Conservation (phyloP, 257 asterid species). For the Ballota nigra region DNA sequence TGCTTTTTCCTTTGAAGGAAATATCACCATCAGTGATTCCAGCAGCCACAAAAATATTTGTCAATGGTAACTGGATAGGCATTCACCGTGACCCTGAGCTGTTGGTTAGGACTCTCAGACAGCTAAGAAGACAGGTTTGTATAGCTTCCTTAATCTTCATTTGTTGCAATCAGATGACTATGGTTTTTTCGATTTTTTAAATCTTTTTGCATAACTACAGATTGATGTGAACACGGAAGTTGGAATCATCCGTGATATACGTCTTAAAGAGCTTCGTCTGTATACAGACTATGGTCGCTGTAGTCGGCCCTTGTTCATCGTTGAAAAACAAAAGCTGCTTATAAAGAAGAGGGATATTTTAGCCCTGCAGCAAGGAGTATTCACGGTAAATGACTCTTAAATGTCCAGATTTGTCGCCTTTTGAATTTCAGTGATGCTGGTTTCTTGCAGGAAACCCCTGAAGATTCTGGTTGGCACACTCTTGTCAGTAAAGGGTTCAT, state of each 20-base stretch:
- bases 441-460: constrained; percentile 51
- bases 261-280: constrained; percentile 73
- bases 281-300: constrained; percentile 90
- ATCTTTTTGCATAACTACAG: constrained; percentile 33
- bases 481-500: constrained; percentile 72
- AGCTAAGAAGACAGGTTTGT: constrained; percentile 56
- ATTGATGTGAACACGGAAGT: constrained; percentile 86
- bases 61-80: constrained; percentile 80
- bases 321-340: constrained; percentile 66
- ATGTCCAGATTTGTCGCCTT: not conserved
- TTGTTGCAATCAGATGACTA: not conserved
- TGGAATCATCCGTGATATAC: constrained; percentile 75
- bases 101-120: constrained; percentile 72
- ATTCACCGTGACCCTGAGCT: constrained; percentile 72
- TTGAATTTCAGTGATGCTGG: not conserved
- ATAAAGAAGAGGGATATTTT: constrained; percentile 68
- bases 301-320: constrained; percentile 91
- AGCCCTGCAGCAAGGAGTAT: constrained; percentile 74
- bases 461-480: constrained; percentile 79
- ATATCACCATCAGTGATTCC: constrained; percentile 84
- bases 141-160: not conserved
- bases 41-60: constrained; percentile 71
- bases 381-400: not conserved
- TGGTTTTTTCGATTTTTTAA: constrained; percentile 34
- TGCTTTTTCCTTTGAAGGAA: constrained; percentile 43